Evolutionary conservation across 768 basidiomycete species (phyloP).

Genomic region (Amanita polypyramis): DNA sequence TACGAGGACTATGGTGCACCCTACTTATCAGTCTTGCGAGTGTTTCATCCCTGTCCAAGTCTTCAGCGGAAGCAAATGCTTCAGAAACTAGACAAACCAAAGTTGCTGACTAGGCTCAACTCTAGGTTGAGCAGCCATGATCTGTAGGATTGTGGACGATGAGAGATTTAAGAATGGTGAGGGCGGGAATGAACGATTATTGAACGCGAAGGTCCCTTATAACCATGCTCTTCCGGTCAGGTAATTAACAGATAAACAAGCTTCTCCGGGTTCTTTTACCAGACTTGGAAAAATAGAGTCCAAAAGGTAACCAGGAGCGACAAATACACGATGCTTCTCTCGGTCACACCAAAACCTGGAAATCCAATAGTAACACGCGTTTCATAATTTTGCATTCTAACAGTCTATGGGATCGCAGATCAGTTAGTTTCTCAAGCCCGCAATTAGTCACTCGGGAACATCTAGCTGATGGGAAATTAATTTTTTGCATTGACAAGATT

Average conservation of each 20-base stretch:
- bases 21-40: conserved; percentile 51
- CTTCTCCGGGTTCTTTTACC: conserved; percentile 48
- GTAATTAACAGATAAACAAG: conserved; percentile 41
- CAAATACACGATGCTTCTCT: conserved; percentile 29
- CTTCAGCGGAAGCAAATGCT: conserved; percentile 10
- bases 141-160: conserved; percentile 26
- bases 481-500: background rate
- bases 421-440: background rate
- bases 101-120: conserved; percentile 52
- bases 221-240: conserved; percentile 30
- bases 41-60: conserved; percentile 49
- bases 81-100: conserved; percentile 36
- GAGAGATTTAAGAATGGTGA: conserved; percentile 19
- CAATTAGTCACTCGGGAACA: background rate
- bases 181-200: conserved; percentile 32
- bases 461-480: background rate
- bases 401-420: conserved; percentile 2
- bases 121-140: conserved; percentile 46
- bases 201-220: conserved; percentile 32
- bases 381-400: conserved; percentile 9
- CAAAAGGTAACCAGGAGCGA: conserved; percentile 22
- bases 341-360: conserved; percentile 30
- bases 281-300: conserved; percentile 35
- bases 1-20: conserved; percentile 7
- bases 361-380: conserved; percentile 15